Conservation (phyloP, 495 filamentous ascomycete species). For the Evansstolkia leycettana region DNA sequence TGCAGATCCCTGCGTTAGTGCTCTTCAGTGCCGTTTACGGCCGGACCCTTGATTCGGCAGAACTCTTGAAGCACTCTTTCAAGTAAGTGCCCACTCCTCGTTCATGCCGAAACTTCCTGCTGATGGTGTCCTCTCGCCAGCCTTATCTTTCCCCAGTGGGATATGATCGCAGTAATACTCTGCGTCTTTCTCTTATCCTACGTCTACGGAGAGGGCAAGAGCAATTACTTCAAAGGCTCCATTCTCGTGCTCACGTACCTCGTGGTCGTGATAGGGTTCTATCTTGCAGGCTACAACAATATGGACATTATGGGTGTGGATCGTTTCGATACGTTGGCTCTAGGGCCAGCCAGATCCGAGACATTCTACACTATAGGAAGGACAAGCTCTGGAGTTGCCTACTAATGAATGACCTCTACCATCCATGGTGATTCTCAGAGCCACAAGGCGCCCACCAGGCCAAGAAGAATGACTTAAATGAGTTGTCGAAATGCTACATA, state of each 20-base stretch:
- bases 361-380: conserved; percentile 31
- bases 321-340: conserved; percentile 57
- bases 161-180: conserved; percentile 94
- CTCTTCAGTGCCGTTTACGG: conserved; percentile 67
- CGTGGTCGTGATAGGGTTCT: conserved; percentile 86
- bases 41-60: conserved; percentile 34
- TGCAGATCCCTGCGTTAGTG: conserved; percentile 90
- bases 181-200: conserved; percentile 96
- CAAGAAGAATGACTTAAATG: too few species aligned
- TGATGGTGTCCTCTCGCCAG: conserved; percentile 22
- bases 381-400: conserved; percentile 19
- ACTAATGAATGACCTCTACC: too few species aligned
- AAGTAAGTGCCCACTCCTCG: conserved; percentile 29
- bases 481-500: too few species aligned
- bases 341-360: conserved; percentile 21
- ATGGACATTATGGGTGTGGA: conserved; percentile 45
- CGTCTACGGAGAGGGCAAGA: conserved; percentile 96
- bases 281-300: conserved; percentile 67
- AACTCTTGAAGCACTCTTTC: conserved; percentile 70
- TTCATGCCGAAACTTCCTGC: background rate
- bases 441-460: too few species aligned
- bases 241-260: conserved; percentile 89
- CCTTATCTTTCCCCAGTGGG: conserved; percentile 97
- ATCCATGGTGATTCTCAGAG: too few species aligned
- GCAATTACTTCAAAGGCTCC: conserved; percentile 63